These are phyloP conservation scores for Juncus effusus DNA, from an alignment of 176 grass and related monocot species.

Conservation along the genomic window DNA sequence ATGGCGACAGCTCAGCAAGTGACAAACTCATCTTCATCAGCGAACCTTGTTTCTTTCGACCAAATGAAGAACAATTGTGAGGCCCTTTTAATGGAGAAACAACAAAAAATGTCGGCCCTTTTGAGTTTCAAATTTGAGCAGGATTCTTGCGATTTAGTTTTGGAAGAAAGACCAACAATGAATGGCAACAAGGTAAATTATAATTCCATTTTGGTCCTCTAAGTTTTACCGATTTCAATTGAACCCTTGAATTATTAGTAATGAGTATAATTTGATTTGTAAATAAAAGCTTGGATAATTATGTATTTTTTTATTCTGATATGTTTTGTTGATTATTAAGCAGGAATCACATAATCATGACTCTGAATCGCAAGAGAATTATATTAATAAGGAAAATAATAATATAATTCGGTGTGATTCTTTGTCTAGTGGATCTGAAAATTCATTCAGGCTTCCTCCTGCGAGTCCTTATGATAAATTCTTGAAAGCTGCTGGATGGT, in stretches of 20 bases:
- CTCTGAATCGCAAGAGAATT: slow-evolving; percentile 23
- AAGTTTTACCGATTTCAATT: too few relatives aligned
- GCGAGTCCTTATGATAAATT: slow-evolving; percentile 96
- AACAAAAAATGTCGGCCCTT: slow-evolving; percentile 91
- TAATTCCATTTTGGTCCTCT: not conserved
- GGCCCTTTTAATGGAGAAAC: slow-evolving; percentile 80
- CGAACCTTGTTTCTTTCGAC: slow-evolving; percentile 64
- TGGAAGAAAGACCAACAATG: too few relatives aligned
- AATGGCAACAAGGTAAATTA: not conserved
- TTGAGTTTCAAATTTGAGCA: slow-evolving; percentile 71
- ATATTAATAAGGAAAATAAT: slow-evolving; percentile 36
- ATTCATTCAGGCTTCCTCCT: slow-evolving; percentile 75
- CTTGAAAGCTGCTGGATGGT: slow-evolving; percentile 87
- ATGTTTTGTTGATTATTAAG: slow-evolving; percentile 21
- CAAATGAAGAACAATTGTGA: slow-evolving; percentile 99
- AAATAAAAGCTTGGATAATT: not conserved
- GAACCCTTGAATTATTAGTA: too few relatives aligned
- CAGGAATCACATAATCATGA: slow-evolving; percentile 44
- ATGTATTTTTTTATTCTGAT: not conserved
- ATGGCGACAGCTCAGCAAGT: slow-evolving; percentile 71
- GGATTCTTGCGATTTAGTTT: slow-evolving; percentile 26
- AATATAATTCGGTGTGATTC: slow-evolving; percentile 46
- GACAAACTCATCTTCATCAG: slow-evolving; percentile 41
- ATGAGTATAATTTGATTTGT: too few relatives aligned
- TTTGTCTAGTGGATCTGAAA: slow-evolving; percentile 51